phyloP scores from a whole-genome alignment of 163 green algal species.

The Chlorella variabilis region DNA sequence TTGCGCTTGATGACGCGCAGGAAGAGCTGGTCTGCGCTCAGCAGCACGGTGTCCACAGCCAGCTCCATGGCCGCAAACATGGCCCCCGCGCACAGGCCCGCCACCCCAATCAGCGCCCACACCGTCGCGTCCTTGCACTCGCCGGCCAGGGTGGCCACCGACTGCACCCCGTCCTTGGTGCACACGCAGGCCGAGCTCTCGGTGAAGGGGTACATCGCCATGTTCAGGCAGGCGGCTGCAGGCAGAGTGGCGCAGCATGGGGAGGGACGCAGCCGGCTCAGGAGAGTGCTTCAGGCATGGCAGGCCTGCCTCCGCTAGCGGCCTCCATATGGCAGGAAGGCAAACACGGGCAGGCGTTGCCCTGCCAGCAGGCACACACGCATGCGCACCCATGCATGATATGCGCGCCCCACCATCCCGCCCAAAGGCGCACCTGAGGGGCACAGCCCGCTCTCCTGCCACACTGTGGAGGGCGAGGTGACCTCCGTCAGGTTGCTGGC shows the following conservation, averaged over 20 bases:
- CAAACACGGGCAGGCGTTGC: too few relatives aligned
- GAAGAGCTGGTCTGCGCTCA: conserved; percentile 8
- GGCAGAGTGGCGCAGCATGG: neutral
- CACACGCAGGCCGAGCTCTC: conserved; percentile 41
- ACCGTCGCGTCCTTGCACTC: neutral
- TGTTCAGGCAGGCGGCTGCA: conserved; percentile 42
- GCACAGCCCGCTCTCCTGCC: conserved; percentile 20
- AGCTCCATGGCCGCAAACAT: conserved; percentile 16
- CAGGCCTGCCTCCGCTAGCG: too few relatives aligned
- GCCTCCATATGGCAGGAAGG: too few relatives aligned
- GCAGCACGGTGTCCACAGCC: neutral
- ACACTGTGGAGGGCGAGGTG: neutral
- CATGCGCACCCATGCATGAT: too few relatives aligned
- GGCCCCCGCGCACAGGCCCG: conserved; percentile 1
- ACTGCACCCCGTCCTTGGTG: neutral
- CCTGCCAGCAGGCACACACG: too few relatives aligned
- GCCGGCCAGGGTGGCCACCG: neutral
- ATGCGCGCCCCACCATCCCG: too few relatives aligned
- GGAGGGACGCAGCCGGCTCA: too few relatives aligned
- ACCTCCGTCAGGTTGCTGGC: neutral
- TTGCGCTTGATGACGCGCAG: conserved; percentile 14
- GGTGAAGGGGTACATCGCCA: conserved; percentile 32
- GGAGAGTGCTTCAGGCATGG: neutral
- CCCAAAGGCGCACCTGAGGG: conserved; percentile 14
- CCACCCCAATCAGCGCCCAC: conserved; percentile 21